A percentile compares a stretch with the other conserved stretches of the same genome.
Evolutionary conservation across 139 green algal species (phyloP).

Genomic region (Chlamydomonas schloesseri): DNA sequence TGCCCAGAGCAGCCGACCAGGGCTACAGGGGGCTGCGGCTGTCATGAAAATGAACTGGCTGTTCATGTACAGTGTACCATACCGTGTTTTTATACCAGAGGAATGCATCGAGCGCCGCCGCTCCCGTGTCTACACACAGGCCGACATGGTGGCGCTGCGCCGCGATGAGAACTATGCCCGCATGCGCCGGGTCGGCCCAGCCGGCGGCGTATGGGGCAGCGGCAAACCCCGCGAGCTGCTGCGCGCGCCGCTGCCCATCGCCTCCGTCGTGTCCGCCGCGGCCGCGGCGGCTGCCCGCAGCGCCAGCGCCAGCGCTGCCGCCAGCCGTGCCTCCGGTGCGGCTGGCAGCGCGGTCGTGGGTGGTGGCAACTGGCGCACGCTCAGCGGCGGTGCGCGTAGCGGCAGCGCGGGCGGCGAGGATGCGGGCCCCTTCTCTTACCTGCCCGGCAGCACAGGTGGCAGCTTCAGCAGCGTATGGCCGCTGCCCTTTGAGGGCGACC

Average conservation of each 20-base stretch:
- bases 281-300: background rate
- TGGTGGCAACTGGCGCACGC: background rate
- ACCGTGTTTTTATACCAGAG: no score
- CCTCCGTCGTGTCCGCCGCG: slow-evolving; percentile 26
- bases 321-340: no score
- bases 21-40: no score
- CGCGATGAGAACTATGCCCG: slow-evolving; percentile 35
- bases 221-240: slow-evolving; percentile 24
- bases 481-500: slow-evolving; percentile 13
- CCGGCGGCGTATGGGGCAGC: slow-evolving; percentile 40
- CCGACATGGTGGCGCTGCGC: slow-evolving; percentile 40
- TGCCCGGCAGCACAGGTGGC: background rate
- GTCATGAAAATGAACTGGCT: no score
- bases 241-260: slow-evolving; percentile 44
- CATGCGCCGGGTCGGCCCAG: slow-evolving; percentile 27
- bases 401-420: background rate
- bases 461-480: slow-evolving; percentile 17
- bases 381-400: background rate
- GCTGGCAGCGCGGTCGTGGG: no score
- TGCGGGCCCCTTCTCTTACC: background rate
- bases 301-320: no score
- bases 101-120: no score
- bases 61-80: no score
- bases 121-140: background rate
- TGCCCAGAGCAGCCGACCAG: no score